Evolutionary conservation across 495 filamentous ascomycete species (phyloP), one percentile per base, ranked within the genome.

Genomic region (Cercophora sp.): DNA sequence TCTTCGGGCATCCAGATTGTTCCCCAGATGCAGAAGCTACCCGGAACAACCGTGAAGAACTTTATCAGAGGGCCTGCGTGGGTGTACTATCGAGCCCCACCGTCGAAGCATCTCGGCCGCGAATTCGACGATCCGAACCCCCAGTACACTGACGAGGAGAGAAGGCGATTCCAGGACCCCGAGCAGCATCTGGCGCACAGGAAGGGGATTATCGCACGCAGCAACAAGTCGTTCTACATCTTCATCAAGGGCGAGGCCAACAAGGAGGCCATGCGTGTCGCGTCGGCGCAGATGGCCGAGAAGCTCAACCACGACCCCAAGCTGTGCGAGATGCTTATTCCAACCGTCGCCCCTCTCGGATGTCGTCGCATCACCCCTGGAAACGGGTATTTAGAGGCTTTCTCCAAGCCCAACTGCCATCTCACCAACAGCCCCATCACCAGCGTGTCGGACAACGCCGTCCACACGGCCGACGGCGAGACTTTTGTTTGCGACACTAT

Each of bases 301-400:
- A 55, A 59, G 24, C 58, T 71, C 4, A 26, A 54, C 6, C 55
- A 52, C 41, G 60, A 58, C 23, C 63, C 60, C 13, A 60, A 62
- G 16, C 61, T 70, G 54, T 60, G 61, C n/a, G 61, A 69, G 3
- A 63, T 59, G 42, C 53, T 71, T 11, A 70, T 83, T 13, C 81
- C 83, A 0, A 75, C 80, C 24, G 87, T 83, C 59, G 68, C n/a
- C n/a, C n/a, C 75, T 6, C 72, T 82, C 1, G 76, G 79, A 50
- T 86, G 83, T 48, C 75, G 81, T 26, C 79, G 83, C 18, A 68
- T 83, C 1, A 84, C 82, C 0, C 82, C 83, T 0, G 83, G 81
- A 0, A 70, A 75, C 5, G 79, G 79, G 0, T 85, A 84, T 54
- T 73, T 86, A 4, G 82, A 85, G 50, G 70, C 79, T 4, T 57